Evolutionary conservation across 177 flowering plant genomes (phyloP).

Genomic region (Vitis hybrid): DNA sequence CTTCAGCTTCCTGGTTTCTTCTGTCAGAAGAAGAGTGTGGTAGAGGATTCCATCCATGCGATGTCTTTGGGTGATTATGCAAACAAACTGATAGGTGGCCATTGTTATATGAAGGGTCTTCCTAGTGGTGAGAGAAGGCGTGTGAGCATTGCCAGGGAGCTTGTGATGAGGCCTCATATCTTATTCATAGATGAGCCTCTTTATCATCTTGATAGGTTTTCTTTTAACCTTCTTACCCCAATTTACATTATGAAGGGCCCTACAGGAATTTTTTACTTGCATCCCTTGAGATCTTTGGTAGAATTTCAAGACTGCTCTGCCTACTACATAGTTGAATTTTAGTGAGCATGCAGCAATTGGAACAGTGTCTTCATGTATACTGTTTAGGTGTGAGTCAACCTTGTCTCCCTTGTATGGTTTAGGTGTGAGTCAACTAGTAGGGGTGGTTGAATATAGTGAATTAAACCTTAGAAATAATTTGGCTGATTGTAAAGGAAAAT

Average conservation of each 20-base stretch:
- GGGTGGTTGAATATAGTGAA: background rate
- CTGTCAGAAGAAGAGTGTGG: slow-evolving; percentile 74
- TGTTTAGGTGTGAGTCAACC: background rate
- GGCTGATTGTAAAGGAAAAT: no score
- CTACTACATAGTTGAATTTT: background rate
- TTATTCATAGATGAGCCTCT: slow-evolving; percentile 97
- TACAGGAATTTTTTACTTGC: background rate
- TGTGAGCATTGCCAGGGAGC: slow-evolving; percentile 93
- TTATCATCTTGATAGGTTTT: slow-evolving; percentile 96
- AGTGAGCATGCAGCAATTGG: background rate
- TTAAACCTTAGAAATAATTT: background rate
- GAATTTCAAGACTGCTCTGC: background rate
- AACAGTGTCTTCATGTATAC: background rate
- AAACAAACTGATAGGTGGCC: slow-evolving; percentile 93
- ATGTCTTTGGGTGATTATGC: slow-evolving; percentile 93
- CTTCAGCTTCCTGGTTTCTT: slow-evolving; percentile 95
- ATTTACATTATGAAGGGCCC: background rate
- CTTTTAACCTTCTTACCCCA: slow-evolving; percentile 2
- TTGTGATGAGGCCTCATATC: slow-evolving; percentile 94
- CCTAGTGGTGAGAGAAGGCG: slow-evolving; percentile 93
- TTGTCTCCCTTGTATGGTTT: background rate
- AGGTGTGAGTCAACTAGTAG: background rate
- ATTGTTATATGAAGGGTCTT: slow-evolving; percentile 91
- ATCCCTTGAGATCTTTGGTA: background rate
- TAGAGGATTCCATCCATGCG: slow-evolving; percentile 92